Evolutionary conservation across 2,329 filamentous ascomycete species (phyloP).

Genomic region (Penicillium sp.): DNA sequence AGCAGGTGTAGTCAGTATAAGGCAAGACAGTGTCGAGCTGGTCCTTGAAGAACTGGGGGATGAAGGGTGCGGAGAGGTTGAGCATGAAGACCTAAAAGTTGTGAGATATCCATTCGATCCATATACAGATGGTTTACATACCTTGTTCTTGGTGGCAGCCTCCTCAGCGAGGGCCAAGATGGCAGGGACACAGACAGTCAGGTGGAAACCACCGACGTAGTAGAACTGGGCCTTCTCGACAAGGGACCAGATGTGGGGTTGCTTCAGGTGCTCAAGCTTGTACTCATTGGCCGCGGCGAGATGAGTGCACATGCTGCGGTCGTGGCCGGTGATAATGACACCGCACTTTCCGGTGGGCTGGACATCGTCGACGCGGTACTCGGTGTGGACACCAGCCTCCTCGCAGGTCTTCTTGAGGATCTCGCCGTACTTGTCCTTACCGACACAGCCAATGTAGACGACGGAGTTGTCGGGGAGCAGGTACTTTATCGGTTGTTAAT

Average conservation of each 20-base stretch:
- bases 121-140: conserved; percentile 26
- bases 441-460: conserved; percentile 89
- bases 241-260: conserved; percentile 83
- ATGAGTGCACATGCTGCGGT: conserved; percentile 91
- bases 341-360: conserved; percentile 88
- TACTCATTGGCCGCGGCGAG: conserved; percentile 96
- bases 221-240: conserved; percentile 83
- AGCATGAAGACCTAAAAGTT: conserved; percentile 65
- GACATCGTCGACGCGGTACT: conserved; percentile 86
- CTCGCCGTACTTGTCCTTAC: conserved; percentile 91
- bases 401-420: conserved; percentile 81
- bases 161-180: conserved; percentile 86
- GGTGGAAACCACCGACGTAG: conserved; percentile 95
- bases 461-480: conserved; percentile 84
- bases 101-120: neutral
- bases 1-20: conserved; percentile 94
- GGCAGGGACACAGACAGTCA: conserved; percentile 90
- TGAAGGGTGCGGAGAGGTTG: conserved; percentile 92
- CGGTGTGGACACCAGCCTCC: conserved; percentile 82
- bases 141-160: conserved; percentile 84
- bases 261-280: conserved; percentile 87
- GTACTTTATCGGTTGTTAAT: conserved; percentile 55
- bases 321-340: conserved; percentile 93
- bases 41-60: conserved; percentile 96
- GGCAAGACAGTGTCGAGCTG: conserved; percentile 77